phyloP scores from a whole-genome alignment of 257 asterid genomes.

The Knoxia roxburghii region DNA sequence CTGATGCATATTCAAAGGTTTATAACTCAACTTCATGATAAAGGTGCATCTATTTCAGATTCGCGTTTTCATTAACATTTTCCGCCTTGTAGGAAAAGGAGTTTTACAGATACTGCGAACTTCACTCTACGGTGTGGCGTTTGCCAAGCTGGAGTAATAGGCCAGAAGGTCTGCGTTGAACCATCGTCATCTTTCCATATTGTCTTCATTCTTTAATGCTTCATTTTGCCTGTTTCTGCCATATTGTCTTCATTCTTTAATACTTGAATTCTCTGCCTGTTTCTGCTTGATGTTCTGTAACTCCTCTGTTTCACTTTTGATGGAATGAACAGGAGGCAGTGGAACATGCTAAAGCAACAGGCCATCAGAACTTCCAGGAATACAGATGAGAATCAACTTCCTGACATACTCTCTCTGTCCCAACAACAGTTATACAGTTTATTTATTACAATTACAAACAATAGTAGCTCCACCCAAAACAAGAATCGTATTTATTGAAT shows the following conservation, averaged over 20 bases:
- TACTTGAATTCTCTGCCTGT: background rate
- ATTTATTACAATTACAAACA: too few species aligned
- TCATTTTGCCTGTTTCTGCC: too few species aligned
- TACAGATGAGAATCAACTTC: slow-evolving; percentile 42
- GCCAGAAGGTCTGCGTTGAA: slow-evolving; percentile 60
- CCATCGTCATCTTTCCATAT: too few species aligned
- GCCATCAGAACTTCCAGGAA: slow-evolving; percentile 93
- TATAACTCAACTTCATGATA: background rate
- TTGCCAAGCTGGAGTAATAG: slow-evolving; percentile 89
- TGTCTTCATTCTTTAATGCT: background rate
- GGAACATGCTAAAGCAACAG: slow-evolving; percentile 90
- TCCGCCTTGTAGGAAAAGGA: slow-evolving; percentile 58
- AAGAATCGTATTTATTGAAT: too few species aligned
- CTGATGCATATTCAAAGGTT: too few species aligned
- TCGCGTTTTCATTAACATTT: background rate
- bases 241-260: background rate
- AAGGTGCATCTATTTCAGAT: background rate
- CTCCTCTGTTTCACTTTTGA: background rate
- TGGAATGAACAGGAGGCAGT: slow-evolving; percentile 62
- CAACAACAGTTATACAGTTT: too few species aligned
- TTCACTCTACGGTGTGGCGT: slow-evolving; percentile 94
- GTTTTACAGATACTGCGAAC: slow-evolving; percentile 78
- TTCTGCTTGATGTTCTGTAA: background rate
- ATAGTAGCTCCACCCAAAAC: too few species aligned
- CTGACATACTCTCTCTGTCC: too few species aligned